A percentile compares a stretch with the other conserved stretches of the same genome.
Conservation (phyloP, 2,329 filamentous ascomycete species). For the Phaeomoniella chlamydospora region DNA sequence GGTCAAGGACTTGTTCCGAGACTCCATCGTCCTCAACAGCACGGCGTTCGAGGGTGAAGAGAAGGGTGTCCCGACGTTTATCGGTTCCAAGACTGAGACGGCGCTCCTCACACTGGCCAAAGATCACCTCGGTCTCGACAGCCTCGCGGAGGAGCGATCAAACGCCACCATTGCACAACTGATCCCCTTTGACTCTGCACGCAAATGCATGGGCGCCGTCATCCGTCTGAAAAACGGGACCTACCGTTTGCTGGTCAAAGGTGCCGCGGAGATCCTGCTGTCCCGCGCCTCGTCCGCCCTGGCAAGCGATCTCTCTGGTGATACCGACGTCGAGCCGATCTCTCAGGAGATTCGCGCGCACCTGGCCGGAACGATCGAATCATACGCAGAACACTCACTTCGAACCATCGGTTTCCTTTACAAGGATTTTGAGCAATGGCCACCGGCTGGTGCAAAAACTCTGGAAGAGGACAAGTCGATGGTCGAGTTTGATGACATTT, state of each 20-base stretch:
- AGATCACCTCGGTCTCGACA: slow-evolving; percentile 49
- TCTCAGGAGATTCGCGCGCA: slow-evolving; percentile 12
- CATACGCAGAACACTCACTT: slow-evolving; percentile 41
- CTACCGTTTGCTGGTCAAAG: slow-evolving; percentile 33
- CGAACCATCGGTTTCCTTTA: slow-evolving; percentile 64
- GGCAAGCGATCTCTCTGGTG: slow-evolving; percentile 12
- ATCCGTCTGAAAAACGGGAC: slow-evolving; percentile 21
- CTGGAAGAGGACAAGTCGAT: slow-evolving; percentile 47
- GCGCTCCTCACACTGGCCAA: slow-evolving; percentile 57
- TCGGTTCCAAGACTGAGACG: slow-evolving; percentile 67
- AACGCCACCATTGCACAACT: slow-evolving; percentile 49
- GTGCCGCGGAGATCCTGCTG: slow-evolving; percentile 32
- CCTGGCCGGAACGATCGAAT: slow-evolving; percentile 21
- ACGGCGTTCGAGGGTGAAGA: slow-evolving; percentile 64
- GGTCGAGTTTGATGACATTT: slow-evolving; percentile 52
- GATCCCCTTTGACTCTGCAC: slow-evolving; percentile 60
- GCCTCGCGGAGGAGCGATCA: slow-evolving; percentile 47
- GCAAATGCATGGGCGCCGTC: slow-evolving; percentile 49
- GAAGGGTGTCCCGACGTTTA: slow-evolving; percentile 51
- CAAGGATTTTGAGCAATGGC: slow-evolving; percentile 56
- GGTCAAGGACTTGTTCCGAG: slow-evolving; percentile 20
- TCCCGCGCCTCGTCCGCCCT: slow-evolving; percentile 18
- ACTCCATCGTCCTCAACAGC: slow-evolving; percentile 36
- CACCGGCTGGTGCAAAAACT: slow-evolving; percentile 40
- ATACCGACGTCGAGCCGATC: slow-evolving; percentile 11